These are phyloP conservation scores for Fraxinus greggii DNA, from an alignment of 305 asterid genomes.

Conservation along the genomic window DNA sequence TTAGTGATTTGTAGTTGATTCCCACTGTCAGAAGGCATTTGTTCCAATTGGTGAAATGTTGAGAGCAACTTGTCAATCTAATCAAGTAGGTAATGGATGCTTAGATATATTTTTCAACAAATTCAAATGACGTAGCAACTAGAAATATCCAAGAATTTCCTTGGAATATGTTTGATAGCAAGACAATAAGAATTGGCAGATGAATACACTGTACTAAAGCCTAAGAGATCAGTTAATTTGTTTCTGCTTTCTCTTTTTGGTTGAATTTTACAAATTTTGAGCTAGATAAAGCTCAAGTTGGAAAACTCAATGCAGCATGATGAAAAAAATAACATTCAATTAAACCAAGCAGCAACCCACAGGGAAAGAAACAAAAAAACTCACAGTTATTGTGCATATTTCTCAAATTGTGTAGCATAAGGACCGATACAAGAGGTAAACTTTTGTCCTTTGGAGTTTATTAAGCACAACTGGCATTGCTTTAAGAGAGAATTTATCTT, in stretches of 20 bases:
- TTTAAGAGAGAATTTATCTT: background rate
- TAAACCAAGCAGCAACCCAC: slow-evolving; percentile 2
- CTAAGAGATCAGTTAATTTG: background rate
- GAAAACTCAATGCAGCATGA: slow-evolving; percentile 5
- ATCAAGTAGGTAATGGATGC: slow-evolving; percentile 25
- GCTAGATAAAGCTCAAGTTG: slow-evolving; percentile 19
- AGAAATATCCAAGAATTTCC: slow-evolving; percentile 4
- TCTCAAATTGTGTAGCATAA: background rate
- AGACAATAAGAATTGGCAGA: slow-evolving; percentile 16
- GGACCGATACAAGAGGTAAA: background rate
- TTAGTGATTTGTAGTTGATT: slow-evolving; percentile 59
- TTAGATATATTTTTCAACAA: slow-evolving; percentile 18
- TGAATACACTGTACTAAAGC: background rate
- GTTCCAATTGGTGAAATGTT: slow-evolving; percentile 82
- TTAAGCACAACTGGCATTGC: background rate
- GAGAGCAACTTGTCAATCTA: slow-evolving; percentile 84
- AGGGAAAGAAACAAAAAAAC: background rate
- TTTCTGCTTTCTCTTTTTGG: background rate
- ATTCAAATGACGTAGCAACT: background rate
- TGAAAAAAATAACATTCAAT: background rate
- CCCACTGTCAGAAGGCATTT: slow-evolving; percentile 52
- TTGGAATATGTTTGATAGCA: background rate
- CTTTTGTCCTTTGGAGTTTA: background rate
- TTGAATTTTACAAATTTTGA: background rate
- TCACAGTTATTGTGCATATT: slow-evolving; percentile 1